A percentile compares a stretch with the other conserved stretches of the same genome.
Conservation (phyloP, 2,329 filamentous ascomycete species). For the Pseudovirgaria hyperparasitica region DNA sequence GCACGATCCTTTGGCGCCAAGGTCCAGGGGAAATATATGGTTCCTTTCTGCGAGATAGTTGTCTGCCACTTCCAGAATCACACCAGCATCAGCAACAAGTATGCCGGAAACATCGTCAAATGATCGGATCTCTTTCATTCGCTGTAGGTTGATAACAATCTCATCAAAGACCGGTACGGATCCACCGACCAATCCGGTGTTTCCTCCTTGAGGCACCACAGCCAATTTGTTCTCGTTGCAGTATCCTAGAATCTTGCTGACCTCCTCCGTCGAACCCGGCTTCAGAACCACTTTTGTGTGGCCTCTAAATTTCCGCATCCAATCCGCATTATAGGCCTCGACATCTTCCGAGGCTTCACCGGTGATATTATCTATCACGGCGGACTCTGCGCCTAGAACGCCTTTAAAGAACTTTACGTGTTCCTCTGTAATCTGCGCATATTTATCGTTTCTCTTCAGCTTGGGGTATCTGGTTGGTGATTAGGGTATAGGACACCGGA, state of each 20-base stretch:
- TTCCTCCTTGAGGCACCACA: slow-evolving; percentile 93
- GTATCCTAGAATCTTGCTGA: slow-evolving; percentile 83
- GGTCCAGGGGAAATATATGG: slow-evolving; percentile 88
- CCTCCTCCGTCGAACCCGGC: slow-evolving; percentile 71
- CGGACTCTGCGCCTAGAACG: slow-evolving; percentile 66
- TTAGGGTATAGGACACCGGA: slow-evolving; percentile 3
- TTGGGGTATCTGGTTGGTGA: slow-evolving; percentile 49
- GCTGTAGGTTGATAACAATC: slow-evolving; percentile 80
- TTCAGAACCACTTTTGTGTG: slow-evolving; percentile 80
- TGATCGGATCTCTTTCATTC: slow-evolving; percentile 82
- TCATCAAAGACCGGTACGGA: slow-evolving; percentile 97
- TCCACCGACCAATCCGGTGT: slow-evolving; percentile 89
- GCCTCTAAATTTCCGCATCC: slow-evolving; percentile 98
- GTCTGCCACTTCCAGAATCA: slow-evolving; percentile 81
- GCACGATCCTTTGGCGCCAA: slow-evolving; percentile 96
- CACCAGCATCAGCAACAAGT: slow-evolving; percentile 79
- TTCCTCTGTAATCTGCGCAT: slow-evolving; percentile 57
- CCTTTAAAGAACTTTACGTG: slow-evolving; percentile 75
- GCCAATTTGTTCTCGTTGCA: slow-evolving; percentile 89
- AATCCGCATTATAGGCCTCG: slow-evolving; percentile 88
- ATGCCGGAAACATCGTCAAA: slow-evolving; percentile 92
- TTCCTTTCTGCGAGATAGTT: slow-evolving; percentile 69
- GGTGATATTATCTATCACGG: slow-evolving; percentile 73
- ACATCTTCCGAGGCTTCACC: slow-evolving; percentile 65
- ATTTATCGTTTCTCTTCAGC: slow-evolving; percentile 67